These are phyloP conservation scores for Glycyrrhiza uralensis DNA, from an alignment of 306 rosid species.

Conservation along the genomic window DNA sequence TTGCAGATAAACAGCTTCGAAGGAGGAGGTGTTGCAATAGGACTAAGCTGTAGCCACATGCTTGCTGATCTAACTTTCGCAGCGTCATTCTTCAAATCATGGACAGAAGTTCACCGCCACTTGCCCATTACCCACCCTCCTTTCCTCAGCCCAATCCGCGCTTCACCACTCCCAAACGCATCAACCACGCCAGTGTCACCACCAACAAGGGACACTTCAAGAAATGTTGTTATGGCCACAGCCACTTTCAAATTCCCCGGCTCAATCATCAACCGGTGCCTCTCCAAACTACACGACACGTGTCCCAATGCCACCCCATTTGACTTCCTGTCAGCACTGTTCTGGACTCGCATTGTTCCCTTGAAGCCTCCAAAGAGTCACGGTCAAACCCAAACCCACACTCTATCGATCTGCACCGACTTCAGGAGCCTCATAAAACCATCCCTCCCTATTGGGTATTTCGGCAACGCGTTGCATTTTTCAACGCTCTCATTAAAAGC, in stretches of 20 bases:
- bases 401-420: slow-evolving; percentile 53
- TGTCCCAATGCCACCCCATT: slow-evolving; percentile 56
- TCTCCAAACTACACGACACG: slow-evolving; percentile 11
- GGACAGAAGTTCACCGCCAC: slow-evolving; percentile 43
- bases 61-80: slow-evolving; percentile 51
- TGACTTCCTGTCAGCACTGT: slow-evolving; percentile 56
- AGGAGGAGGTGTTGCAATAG: slow-evolving; percentile 76
- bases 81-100: slow-evolving; percentile 50
- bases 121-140: slow-evolving; percentile 40
- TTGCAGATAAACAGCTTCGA: slow-evolving; percentile 61
- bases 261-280: slow-evolving; percentile 35
- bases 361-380: slow-evolving; percentile 21
- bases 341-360: slow-evolving; percentile 47
- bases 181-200: slow-evolving; percentile 13
- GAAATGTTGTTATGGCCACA: slow-evolving; percentile 42
- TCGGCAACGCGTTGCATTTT: slow-evolving; percentile 68
- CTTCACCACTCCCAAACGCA: slow-evolving; percentile 3
- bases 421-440: slow-evolving; percentile 29
- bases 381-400: slow-evolving; percentile 1
- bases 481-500: slow-evolving; percentile 30
- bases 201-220: not conserved
- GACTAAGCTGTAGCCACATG: slow-evolving; percentile 63
- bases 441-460: slow-evolving; percentile 38
- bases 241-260: slow-evolving; percentile 56
- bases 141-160: not conserved